These are phyloP conservation scores for Aurifilum marmelostoma DNA, from an alignment of 2,329 filamentous ascomycete genomes.

Conservation along the genomic window DNA sequence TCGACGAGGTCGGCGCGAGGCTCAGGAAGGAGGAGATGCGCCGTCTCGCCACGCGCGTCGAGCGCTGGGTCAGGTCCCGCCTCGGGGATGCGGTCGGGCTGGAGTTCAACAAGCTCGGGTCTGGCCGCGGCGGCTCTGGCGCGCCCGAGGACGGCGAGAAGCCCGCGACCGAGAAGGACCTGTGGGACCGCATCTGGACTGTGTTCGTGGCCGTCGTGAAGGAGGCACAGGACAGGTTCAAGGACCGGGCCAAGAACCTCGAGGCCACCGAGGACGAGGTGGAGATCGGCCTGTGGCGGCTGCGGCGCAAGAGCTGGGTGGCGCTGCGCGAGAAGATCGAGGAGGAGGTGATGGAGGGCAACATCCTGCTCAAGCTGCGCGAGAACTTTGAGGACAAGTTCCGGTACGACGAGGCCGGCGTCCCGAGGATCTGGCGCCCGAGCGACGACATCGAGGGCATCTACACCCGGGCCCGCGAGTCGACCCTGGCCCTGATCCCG, in stretches of 20 bases:
- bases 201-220: conserved; percentile 81
- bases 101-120: conserved; percentile 95
- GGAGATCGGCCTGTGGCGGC: conserved; percentile 86
- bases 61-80: conserved; percentile 89
- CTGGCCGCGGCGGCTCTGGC: conserved; percentile 79
- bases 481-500: conserved; percentile 87
- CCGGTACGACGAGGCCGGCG: conserved; percentile 92
- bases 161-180: conserved; percentile 74
- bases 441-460: conserved; percentile 96
- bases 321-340: conserved; percentile 89
- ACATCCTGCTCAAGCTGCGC: conserved; percentile 89
- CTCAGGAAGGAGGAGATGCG: conserved; percentile 96
- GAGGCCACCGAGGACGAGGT: conserved; percentile 91
- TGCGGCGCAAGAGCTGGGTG: conserved; percentile 93
- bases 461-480: conserved; percentile 90
- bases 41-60: conserved; percentile 83
- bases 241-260: conserved; percentile 87
- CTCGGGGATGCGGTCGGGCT: conserved; percentile 86
- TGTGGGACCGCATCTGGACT: conserved; percentile 95
- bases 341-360: conserved; percentile 97
- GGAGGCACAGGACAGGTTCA: conserved; percentile 84
- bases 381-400: conserved; percentile 99
- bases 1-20: conserved; percentile 83
- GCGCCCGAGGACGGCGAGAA: conserved; percentile 79
- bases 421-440: conserved; percentile 94